These are phyloP conservation scores for Cordyceps militaris DNA, from an alignment of 2,329 filamentous ascomycete species.

Conservation along the genomic window DNA sequence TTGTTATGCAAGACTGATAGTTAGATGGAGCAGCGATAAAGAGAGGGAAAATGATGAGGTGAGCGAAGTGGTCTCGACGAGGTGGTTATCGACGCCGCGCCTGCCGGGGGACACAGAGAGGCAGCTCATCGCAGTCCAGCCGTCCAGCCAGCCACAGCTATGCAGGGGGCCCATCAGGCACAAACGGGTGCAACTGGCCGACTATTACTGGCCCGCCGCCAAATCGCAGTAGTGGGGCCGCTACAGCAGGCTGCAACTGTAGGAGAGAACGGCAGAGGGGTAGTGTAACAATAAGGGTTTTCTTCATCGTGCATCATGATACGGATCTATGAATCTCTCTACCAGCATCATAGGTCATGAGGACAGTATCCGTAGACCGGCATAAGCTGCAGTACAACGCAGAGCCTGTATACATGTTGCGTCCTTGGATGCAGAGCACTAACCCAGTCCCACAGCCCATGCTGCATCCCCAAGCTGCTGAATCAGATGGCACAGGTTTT, in stretches of 20 bases:
- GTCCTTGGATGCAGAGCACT: not conserved
- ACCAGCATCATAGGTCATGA: too few species aligned
- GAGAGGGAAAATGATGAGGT: not conserved
- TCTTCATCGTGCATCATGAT: too few species aligned
- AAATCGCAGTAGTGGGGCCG: too few species aligned
- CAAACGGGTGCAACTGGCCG: not conserved
- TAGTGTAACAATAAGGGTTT: too few species aligned
- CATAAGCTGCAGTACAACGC: too few species aligned
- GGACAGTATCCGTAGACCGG: too few species aligned
- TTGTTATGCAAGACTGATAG: too few species aligned
- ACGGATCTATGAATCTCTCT: too few species aligned
- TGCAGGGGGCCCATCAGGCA: not conserved
- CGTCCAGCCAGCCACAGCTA: not conserved
- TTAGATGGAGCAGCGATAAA: too few species aligned
- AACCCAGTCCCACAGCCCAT: constrained; percentile 28
- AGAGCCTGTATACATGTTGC: not conserved
- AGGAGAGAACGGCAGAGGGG: too few species aligned
- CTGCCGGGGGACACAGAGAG: not conserved
- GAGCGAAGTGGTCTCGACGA: not conserved
- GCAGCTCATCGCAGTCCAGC: too few species aligned
- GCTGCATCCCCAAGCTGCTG: constrained; percentile 51
- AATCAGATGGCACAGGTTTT: constrained; percentile 59
- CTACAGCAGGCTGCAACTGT: not conserved
- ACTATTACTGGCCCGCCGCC: not conserved
- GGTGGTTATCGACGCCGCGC: not conserved